A percentile compares a stretch with the other conserved stretches of the same genome.
These are phyloP conservation scores for Spiromastix sp. DNA, from an alignment of 2,329 filamentous ascomycete genomes.

Conservation along the genomic window DNA sequence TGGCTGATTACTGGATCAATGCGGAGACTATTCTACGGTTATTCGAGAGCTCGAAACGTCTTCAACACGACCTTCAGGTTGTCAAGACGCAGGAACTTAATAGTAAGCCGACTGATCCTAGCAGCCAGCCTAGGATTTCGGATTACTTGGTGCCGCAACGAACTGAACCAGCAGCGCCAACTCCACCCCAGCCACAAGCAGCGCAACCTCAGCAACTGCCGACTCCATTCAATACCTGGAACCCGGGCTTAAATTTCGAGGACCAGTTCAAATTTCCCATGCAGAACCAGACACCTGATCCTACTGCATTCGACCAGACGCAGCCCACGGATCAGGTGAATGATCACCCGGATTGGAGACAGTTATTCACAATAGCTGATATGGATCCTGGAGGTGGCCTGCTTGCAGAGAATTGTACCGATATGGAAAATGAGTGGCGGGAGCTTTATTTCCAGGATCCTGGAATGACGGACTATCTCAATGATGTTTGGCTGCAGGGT, in stretches of 20 bases:
- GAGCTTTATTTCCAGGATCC: constrained; percentile 35
- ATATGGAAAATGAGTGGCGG: constrained; percentile 36
- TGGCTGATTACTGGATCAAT: constrained; percentile 34
- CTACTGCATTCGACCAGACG: constrained; percentile 1
- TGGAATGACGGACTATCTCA: constrained; percentile 31
- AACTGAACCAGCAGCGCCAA: constrained; percentile 6
- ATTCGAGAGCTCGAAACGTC: constrained; percentile 34
- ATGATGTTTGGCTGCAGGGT: constrained; percentile 29
- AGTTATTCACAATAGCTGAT: constrained; percentile 31
- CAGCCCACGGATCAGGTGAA: constrained; percentile 24
- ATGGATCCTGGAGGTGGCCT: constrained; percentile 27
- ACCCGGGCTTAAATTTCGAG: constrained; percentile 4
- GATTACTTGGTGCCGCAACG: constrained; percentile 4
- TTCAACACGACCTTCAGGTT: constrained; percentile 30
- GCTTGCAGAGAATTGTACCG: constrained; percentile 27
- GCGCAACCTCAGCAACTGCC: too few species aligned
- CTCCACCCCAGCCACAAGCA: too few species aligned
- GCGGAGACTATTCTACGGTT: constrained; percentile 33
- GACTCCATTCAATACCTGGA: constrained; percentile 7
- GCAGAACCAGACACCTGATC: constrained; percentile 2
- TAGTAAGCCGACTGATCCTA: constrained; percentile 12
- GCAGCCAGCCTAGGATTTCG: constrained; percentile 3
- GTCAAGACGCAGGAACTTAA: constrained; percentile 25
- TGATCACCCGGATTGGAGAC: constrained; percentile 31
- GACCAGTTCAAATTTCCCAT: constrained; percentile 9